Conservation (phyloP, 163 green algal genomes). For the Volvox carteri region DNA sequence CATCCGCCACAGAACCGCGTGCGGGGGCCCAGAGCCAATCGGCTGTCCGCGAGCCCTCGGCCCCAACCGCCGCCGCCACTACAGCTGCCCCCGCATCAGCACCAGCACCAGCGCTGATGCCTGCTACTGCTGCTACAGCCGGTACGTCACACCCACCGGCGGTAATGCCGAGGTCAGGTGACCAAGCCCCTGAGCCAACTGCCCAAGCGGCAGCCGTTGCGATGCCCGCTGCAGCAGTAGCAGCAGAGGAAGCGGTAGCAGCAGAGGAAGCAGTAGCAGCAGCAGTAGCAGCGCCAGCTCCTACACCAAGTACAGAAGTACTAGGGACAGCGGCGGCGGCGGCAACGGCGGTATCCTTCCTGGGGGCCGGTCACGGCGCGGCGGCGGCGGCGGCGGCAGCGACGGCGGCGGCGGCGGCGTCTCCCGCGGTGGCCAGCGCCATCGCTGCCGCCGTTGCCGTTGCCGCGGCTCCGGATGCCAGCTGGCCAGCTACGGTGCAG, state of each 20-base stretch:
- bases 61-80: neutral
- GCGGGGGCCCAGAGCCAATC: too few relatives aligned
- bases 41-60: too few relatives aligned
- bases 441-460: too few relatives aligned
- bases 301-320: neutral
- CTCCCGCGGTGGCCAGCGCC: too few relatives aligned
- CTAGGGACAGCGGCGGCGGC: neutral
- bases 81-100: neutral
- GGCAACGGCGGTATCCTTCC: neutral
- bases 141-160: too few relatives aligned
- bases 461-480: neutral
- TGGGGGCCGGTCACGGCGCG: neutral
- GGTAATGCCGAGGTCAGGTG: too few relatives aligned
- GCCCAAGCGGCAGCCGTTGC: too few relatives aligned
- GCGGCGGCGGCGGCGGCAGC: neutral
- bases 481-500: too few relatives aligned
- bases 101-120: neutral
- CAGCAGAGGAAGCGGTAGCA: neutral
- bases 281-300: neutral
- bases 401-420: too few relatives aligned
- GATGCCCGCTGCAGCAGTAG: neutral
- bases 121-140: too few relatives aligned
- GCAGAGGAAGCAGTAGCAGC: neutral
- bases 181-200: too few relatives aligned
- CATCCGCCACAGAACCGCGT: too few relatives aligned